Evolutionary conservation across 2,329 filamentous ascomycete genomes (phyloP).

Genomic region (Diplodia seriata): DNA sequence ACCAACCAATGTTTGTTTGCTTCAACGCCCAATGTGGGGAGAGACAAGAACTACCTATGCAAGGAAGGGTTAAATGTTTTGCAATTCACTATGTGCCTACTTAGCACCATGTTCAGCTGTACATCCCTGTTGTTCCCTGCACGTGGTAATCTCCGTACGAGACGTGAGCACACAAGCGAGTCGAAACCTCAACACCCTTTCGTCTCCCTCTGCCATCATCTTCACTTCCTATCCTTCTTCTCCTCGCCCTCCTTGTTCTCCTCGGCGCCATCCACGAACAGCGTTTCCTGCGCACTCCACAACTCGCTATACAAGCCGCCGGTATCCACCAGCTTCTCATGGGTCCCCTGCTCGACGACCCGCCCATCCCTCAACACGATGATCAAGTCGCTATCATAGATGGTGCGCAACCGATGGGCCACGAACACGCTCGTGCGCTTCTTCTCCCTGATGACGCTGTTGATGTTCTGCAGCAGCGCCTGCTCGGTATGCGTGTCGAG

Average conservation of each 20-base stretch:
- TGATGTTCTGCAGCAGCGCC: slow-evolving; percentile 88
- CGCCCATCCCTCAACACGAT: slow-evolving; percentile 84
- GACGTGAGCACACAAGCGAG: too few species aligned
- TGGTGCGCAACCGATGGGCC: slow-evolving; percentile 88
- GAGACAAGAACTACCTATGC: too few species aligned
- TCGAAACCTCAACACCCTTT: too few species aligned
- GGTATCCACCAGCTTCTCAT: slow-evolving; percentile 79
- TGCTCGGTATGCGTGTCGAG: slow-evolving; percentile 94
- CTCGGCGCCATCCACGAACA: slow-evolving; percentile 38
- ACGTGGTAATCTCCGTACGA: too few species aligned
- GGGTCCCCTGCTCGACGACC: slow-evolving; percentile 89
- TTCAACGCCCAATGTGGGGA: too few species aligned
- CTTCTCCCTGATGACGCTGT: slow-evolving; percentile 88
- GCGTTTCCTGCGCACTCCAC: slow-evolving; percentile 68
- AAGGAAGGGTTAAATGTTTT: too few species aligned
- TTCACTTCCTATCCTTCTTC: neutral
- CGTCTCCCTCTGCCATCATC: neutral
- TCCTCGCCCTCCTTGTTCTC: neutral
- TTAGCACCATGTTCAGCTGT: too few species aligned
- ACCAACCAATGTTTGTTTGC: too few species aligned
- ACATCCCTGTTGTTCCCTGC: too few species aligned
- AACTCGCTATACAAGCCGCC: slow-evolving; percentile 85
- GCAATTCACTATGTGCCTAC: too few species aligned
- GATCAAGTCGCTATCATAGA: slow-evolving; percentile 90
- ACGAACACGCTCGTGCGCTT: slow-evolving; percentile 91